Base-by-base conservation (phyloP, 192 early-diverging fungal genomes). In the Rhizophagus prolifer region DNA sequence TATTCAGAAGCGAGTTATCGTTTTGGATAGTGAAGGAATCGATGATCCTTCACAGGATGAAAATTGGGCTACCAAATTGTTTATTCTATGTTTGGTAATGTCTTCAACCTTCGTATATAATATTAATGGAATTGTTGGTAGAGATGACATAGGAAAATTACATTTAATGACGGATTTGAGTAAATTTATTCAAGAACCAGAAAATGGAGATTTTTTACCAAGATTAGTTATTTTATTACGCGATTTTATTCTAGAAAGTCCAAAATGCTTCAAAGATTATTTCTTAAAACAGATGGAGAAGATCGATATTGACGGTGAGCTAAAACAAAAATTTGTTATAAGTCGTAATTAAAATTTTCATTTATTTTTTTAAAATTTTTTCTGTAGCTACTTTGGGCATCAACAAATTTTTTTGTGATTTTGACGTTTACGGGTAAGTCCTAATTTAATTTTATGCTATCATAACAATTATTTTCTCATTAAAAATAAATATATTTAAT, bases 51-150 rank as follows among this genome's bases (percentile, higher is more conserved):
- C 47, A 21, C 74, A 75, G 62, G 41, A 47, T 46, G n/a, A 63
- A 31, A 12, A 65, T 41, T 65, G 62, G 44, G 74, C 61, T 1
- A 75, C 62, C 1, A 75, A 75, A 50, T 60, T 75, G 12, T 75
- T 75, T 16, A 41, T 75, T 47, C 14, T 75, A 50, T 75, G 74
- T 66, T 58, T 75, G 13, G 41, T 41, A 3, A 34, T 75, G 0
- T 75, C 74, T 9, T 75, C 74, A 31, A 47, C 62, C 4, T 75
- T 75, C 12, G 19, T 75, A 19, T 75, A 75, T 66, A 75, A 75
- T 9, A 31, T 75, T 8, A 66, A 75, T 54, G 74, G 62, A 19
- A 36, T 75, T 19, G 13, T 75, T 30, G 46, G 59, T 41, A 59
- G 58, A 50, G n/a, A 21, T 10, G 62, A 75, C 44, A 50, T 75